Evolutionary conservation across 257 asterid species (phyloP).

Genomic region (Solanum bukasovii): DNA sequence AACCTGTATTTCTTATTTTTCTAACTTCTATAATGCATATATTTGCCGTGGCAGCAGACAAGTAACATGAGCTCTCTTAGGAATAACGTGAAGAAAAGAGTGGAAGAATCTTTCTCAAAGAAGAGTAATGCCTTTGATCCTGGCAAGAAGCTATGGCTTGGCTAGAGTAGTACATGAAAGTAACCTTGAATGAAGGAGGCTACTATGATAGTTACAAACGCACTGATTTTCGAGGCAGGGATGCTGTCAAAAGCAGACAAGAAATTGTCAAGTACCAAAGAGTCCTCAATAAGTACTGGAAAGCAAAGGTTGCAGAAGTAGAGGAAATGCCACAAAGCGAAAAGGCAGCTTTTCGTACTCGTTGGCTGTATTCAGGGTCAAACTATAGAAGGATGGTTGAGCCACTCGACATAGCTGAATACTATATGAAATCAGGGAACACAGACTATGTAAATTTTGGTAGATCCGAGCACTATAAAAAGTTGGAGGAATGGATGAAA

Average conservation of each 20-base stretch:
- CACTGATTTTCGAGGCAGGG: not conserved
- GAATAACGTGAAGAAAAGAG: not conserved
- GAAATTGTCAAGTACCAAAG: constrained; percentile 8
- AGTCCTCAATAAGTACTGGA: constrained; percentile 17
- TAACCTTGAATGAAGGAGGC: constrained; percentile 4
- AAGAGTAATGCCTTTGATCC: not conserved
- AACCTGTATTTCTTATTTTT: not conserved
- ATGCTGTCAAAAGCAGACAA: constrained; percentile 5
- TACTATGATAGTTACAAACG: constrained; percentile 15
- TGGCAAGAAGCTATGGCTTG: constrained; percentile 16
- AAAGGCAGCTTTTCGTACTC: constrained; percentile 2
- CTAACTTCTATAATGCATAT: not conserved
- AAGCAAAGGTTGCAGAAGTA: constrained; percentile 11
- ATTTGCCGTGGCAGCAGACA: not conserved
- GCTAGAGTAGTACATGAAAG: constrained; percentile 24
- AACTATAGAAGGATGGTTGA: constrained; percentile 23
- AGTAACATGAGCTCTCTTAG: not conserved
- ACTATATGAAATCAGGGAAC: constrained; percentile 10
- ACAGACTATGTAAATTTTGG: constrained; percentile 5
- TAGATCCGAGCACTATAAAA: constrained; percentile 15
- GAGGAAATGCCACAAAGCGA: constrained; percentile 21
- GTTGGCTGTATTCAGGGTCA: constrained; percentile 25
- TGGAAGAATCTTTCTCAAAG: not conserved
- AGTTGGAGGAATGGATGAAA: constrained; percentile 19
- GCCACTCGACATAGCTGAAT: constrained; percentile 27